A percentile compares a stretch with the other conserved stretches of the same genome.
These are phyloP conservation scores for Rhodomyrtus tomentosa DNA, from an alignment of 345 rosid genomes.

Conservation along the genomic window DNA sequence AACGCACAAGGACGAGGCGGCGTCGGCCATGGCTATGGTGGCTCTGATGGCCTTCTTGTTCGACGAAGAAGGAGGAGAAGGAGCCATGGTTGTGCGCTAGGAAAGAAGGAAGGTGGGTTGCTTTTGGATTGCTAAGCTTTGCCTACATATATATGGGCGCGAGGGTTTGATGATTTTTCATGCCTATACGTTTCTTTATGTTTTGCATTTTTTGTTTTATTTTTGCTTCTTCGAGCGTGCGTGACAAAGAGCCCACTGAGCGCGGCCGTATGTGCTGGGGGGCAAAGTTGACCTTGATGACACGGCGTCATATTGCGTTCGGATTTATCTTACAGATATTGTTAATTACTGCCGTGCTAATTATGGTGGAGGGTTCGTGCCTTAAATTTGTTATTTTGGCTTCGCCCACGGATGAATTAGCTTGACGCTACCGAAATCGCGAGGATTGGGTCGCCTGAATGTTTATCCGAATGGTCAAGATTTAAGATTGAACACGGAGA, in stretches of 20 bases:
- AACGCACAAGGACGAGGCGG: conserved; percentile 12
- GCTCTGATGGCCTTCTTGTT: background rate
- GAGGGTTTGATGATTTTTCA: background rate
- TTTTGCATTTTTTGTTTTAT: background rate
- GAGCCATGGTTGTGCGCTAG: background rate
- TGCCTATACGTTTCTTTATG: background rate
- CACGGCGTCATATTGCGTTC: background rate
- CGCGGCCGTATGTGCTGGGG: background rate
- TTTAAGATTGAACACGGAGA: no score
- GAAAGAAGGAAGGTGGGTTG: background rate
- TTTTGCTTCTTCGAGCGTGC: background rate
- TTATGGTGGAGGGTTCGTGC: background rate
- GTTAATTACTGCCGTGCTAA: background rate
- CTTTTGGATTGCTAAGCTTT: background rate
- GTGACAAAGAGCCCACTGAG: background rate
- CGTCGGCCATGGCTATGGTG: conserved; percentile 3
- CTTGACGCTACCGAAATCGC: background rate
- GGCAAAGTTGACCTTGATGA: background rate
- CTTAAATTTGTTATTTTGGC: background rate
- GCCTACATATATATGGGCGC: background rate
- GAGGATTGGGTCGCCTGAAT: background rate
- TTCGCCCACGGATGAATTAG: background rate
- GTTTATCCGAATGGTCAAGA: background rate
- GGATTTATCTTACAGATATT: background rate
- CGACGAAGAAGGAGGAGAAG: background rate